phyloP scores from a whole-genome alignment of 2,329 filamentous ascomycete species.

The Exophiala lecanii-corni region DNA sequence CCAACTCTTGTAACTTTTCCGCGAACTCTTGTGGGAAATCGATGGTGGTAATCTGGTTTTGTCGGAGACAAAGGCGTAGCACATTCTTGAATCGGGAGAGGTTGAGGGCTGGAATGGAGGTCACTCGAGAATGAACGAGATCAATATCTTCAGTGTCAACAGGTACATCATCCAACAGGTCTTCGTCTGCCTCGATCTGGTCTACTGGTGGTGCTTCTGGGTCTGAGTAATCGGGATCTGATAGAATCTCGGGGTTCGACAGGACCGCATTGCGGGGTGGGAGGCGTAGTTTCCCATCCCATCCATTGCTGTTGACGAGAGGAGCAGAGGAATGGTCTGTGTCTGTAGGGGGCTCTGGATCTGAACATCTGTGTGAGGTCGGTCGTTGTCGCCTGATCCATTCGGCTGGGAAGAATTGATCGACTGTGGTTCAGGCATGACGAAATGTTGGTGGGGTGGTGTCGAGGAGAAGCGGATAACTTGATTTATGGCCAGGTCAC shows the following conservation, averaged over 20 bases:
- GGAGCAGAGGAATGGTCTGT: slow-evolving; percentile 9
- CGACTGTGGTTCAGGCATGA: background rate
- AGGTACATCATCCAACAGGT: slow-evolving; percentile 54
- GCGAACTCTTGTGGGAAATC: slow-evolving; percentile 66
- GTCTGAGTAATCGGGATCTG: slow-evolving; percentile 81
- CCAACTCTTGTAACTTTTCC: slow-evolving; percentile 70
- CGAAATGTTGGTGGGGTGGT: background rate
- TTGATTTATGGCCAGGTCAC: too few species aligned
- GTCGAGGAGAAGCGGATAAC: too few species aligned
- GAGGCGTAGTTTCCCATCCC: slow-evolving; percentile 43
- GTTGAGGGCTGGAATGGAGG: slow-evolving; percentile 70
- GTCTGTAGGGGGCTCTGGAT: slow-evolving; percentile 13
- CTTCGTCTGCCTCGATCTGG: slow-evolving; percentile 75
- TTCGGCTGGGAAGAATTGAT: background rate
- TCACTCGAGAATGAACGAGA: slow-evolving; percentile 79
- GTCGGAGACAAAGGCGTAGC: slow-evolving; percentile 77
- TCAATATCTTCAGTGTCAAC: slow-evolving; percentile 65
- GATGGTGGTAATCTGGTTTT: slow-evolving; percentile 81
- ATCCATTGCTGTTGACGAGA: slow-evolving; percentile 37
- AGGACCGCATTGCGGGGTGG: slow-evolving; percentile 61
- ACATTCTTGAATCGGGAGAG: slow-evolving; percentile 78
- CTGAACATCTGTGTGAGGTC: slow-evolving; percentile 10
- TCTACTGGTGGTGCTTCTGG: slow-evolving; percentile 64
- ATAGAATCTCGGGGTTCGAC: slow-evolving; percentile 73
- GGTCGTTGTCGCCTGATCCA: slow-evolving; percentile 1